Conservation (phyloP, 139 green algal species). For the Haematococcus sp. region DNA sequence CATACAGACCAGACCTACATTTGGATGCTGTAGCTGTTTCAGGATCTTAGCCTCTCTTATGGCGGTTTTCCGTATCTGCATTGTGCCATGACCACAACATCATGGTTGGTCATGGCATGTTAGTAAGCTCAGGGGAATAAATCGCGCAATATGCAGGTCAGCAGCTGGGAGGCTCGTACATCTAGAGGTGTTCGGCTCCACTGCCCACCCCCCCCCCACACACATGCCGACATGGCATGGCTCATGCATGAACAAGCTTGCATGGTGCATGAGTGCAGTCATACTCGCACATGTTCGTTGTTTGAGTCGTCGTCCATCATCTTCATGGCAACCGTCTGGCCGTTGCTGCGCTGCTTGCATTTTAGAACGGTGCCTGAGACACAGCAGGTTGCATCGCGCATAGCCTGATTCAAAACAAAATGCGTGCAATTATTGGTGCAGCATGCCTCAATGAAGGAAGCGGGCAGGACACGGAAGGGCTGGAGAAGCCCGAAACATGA, state of each 20-base stretch:
- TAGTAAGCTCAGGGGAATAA: too few relatives aligned
- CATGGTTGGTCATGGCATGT: not conserved
- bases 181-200: too few relatives aligned
- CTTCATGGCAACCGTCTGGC: conserved; percentile 6
- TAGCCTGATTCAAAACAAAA: too few relatives aligned
- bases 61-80: conserved; percentile 9
- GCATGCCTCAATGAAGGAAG: too few relatives aligned
- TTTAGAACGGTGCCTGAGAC: conserved; percentile 6
- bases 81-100: not conserved
- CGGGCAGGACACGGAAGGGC: too few relatives aligned
- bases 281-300: conserved; percentile 1
- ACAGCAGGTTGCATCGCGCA: too few relatives aligned
- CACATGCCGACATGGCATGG: not conserved
- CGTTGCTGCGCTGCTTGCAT: not conserved
- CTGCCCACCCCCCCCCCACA: too few relatives aligned
- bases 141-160: too few relatives aligned
- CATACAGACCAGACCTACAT: too few relatives aligned
- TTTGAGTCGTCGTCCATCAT: not conserved
- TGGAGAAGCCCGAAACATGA: too few relatives aligned
- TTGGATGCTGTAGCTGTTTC: conserved; percentile 12
- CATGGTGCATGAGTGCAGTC: not conserved
- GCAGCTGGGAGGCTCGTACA: too few relatives aligned
- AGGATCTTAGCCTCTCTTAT: conserved; percentile 7
- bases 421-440: too few relatives aligned
- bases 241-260: not conserved